A percentile compares a stretch with the other conserved stretches of the same genome.
Evolutionary conservation across 495 filamentous ascomycete species (phyloP).

Genomic region (Aspergillus haitiensis): DNA sequence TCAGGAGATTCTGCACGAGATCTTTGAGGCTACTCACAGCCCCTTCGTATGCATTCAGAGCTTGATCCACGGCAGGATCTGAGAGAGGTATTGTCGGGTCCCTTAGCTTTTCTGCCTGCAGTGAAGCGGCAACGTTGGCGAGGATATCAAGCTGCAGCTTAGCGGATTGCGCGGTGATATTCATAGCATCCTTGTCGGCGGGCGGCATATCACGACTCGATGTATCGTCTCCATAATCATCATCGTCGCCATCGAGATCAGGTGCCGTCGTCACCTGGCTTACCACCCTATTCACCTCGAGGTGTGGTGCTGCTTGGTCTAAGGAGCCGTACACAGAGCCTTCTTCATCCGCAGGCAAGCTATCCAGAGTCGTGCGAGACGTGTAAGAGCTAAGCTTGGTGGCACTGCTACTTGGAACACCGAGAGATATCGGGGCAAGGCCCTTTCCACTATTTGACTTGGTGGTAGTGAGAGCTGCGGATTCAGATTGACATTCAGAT

Average conservation of each 20-base stretch:
- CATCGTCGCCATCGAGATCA: constrained; percentile 67
- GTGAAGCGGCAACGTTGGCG: constrained; percentile 74
- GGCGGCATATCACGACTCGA: constrained; percentile 73
- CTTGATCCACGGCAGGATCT: constrained; percentile 73
- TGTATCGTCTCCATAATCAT: constrained; percentile 78
- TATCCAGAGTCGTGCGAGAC: constrained; percentile 54
- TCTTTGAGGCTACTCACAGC: constrained; percentile 86
- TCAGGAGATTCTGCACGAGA: constrained; percentile 81
- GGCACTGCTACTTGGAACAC: constrained; percentile 37
- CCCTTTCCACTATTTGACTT: constrained; percentile 42
- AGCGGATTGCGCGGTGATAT: constrained; percentile 93
- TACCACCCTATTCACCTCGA: constrained; percentile 48
- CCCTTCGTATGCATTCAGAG: constrained; percentile 81
- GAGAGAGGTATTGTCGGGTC: constrained; percentile 69
- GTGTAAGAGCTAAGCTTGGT: constrained; percentile 44
- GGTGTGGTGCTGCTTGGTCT: constrained; percentile 57
- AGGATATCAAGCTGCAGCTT: constrained; percentile 89
- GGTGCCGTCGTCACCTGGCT: constrained; percentile 49
- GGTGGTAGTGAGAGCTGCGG: constrained; percentile 25
- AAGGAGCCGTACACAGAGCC: constrained; percentile 55
- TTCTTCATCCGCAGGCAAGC: constrained; percentile 54
- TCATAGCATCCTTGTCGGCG: constrained; percentile 83
- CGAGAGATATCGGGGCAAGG: constrained; percentile 36
- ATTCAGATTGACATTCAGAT: constrained; percentile 35
- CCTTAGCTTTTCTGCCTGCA: constrained; percentile 68